These are phyloP conservation scores for Aspergillus nidulans DNA, from an alignment of 495 filamentous ascomycete genomes.

Conservation along the genomic window DNA sequence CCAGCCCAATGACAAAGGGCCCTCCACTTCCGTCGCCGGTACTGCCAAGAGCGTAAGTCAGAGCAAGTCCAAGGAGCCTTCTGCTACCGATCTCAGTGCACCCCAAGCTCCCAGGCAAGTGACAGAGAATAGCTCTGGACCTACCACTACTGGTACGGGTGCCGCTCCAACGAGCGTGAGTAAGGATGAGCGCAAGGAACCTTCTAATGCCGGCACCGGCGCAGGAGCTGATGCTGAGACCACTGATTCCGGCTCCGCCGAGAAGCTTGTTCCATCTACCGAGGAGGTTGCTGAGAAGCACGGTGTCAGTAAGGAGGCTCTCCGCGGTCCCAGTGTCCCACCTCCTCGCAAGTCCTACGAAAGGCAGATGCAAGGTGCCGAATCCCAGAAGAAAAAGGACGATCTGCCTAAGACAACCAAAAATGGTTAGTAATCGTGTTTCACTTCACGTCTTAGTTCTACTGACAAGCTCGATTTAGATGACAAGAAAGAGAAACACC, in stretches of 20 bases:
- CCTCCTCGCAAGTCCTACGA: constrained; percentile 24
- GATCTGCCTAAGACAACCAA: neutral
- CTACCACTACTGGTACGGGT: neutral
- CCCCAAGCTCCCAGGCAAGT: neutral
- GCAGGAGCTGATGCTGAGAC: neutral
- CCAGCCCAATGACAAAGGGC: neutral
- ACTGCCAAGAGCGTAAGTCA: neutral
- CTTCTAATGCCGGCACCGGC: neutral
- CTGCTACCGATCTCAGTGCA: neutral
- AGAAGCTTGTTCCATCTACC: neutral
- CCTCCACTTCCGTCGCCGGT: neutral
- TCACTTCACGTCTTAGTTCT: neutral
- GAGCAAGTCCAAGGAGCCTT: neutral
- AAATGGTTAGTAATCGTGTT: neutral
- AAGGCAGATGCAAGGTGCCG: constrained; percentile 18
- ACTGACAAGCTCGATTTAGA: neutral
- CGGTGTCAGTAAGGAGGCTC: constrained; percentile 32
- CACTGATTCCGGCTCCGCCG: neutral
- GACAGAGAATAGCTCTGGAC: neutral
- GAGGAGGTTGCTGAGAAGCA: neutral
- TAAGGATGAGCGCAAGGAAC: neutral
- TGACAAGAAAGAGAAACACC: neutral
- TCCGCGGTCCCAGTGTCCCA: constrained; percentile 31
- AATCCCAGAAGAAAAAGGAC: constrained; percentile 6
- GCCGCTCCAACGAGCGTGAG: neutral